Evolutionary conservation across 352 stramenopile species (phyloP).

Genomic region (Globisporangium megalacanthum): DNA sequence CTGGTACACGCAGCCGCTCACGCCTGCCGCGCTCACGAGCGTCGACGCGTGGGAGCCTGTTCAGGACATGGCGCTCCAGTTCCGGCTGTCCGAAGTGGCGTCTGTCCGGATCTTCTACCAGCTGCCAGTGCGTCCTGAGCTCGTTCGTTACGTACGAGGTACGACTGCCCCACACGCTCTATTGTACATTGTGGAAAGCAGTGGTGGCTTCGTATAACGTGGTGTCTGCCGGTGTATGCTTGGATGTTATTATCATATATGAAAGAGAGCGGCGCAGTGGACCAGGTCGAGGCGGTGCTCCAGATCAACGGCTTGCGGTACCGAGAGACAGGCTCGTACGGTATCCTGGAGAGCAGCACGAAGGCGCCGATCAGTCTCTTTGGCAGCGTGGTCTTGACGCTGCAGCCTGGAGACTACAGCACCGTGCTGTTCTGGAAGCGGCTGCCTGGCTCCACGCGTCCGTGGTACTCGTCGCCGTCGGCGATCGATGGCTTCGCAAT

Average conservation of each 20-base stretch:
- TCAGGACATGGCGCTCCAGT: constrained; percentile 42
- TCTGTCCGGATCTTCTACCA: constrained; percentile 72
- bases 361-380: constrained; percentile 54
- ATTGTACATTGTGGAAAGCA: neutral
- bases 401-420: constrained; percentile 62
- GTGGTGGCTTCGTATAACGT: neutral
- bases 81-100: constrained; percentile 39
- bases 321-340: constrained; percentile 67
- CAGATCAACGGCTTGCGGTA: constrained; percentile 63
- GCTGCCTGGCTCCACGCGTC: constrained; percentile 34
- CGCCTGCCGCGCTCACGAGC: constrained; percentile 26
- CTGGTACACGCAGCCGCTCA: constrained; percentile 60
- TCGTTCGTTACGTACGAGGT: constrained; percentile 50
- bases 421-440: constrained; percentile 57
- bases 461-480: constrained; percentile 55
- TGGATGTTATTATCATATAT: constrained; percentile 2
- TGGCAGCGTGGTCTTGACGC: constrained; percentile 56
- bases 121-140: constrained; percentile 50
- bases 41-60: constrained; percentile 52
- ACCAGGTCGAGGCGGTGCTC: constrained; percentile 59
- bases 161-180: constrained; percentile 1
- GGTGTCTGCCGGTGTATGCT: constrained; percentile 1
- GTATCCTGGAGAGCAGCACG: constrained; percentile 36
- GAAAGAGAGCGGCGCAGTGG: constrained; percentile 38
- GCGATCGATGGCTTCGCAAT: constrained; percentile 68